Evolutionary conservation across 768 basidiomycete species (phyloP), one percentile per base, ranked within the genome.

Genomic region (Tylopilus balloui): DNA sequence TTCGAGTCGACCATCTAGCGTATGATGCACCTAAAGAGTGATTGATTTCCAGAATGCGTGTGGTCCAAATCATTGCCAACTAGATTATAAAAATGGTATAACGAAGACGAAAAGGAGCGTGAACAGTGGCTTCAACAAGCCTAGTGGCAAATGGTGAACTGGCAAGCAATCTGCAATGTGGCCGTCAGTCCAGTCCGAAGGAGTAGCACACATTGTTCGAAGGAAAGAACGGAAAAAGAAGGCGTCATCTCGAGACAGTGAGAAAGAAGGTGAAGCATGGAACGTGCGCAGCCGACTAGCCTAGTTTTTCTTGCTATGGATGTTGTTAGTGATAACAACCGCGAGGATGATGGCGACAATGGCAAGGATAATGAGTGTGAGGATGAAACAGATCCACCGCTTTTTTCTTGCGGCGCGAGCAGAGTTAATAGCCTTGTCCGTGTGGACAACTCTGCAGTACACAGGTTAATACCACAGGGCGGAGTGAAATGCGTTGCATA

Each of bases 351-450:
- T 74, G 38, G 78, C 84, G 38, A 81, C 73, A 41, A 89, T 78
- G 54, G 84, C 78, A 50, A 86, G 73, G 46, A 92, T 61, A 50
- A 90, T 62, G 48, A 93, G 61, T 48, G 69, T 63, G 52, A 92
- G 81, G 70, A 81, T 64, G 77, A 95, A 95, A 72, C 94, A 97
- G 66, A 95, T 94, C 92, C 93, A 96, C 61, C 93, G 84, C 79
- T 95, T 97, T 70, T 86, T 91, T 52, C 95, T 84, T 19, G 95
- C 95, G 27, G 86, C 79, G 25, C 88, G 79, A 19, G 95, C 95
- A 31, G 87, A 91, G 31, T 71, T 74, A 45, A 97, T 88, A 7
- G 94, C 95, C 61, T 88, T 88, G 40, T 87, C 81, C 1, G 92
- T 90, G 65, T 96, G 88, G 53, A 78, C 73, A 44, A 92, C 69